Percentiles rank a stretch among this genome's conserved stretches.
phyloP scores from a whole-genome alignment of 2,329 filamentous ascomycete species.

The Aspergillus ochraceoroseus region DNA sequence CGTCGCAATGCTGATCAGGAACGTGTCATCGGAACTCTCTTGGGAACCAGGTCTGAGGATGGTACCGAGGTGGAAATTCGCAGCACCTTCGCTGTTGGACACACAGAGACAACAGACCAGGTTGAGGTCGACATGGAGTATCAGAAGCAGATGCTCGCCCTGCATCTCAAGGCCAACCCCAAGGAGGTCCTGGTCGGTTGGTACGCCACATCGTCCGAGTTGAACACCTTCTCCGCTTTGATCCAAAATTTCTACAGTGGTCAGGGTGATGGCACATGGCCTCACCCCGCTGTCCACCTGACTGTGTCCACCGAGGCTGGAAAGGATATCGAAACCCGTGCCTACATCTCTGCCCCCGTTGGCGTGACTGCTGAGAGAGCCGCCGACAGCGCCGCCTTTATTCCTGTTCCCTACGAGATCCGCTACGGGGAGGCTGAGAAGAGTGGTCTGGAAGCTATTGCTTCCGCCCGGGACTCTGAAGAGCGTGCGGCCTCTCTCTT shows the following conservation, averaged over 20 bases:
- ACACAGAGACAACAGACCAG: slow-evolving; percentile 97
- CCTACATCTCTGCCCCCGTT: slow-evolving; percentile 93
- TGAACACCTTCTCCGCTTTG: slow-evolving; percentile 96
- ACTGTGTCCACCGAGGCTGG: slow-evolving; percentile 89
- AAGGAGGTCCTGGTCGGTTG: slow-evolving; percentile 93
- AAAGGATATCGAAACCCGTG: slow-evolving; percentile 79
- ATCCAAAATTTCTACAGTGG: slow-evolving; percentile 99
- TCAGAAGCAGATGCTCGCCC: slow-evolving; percentile 96
- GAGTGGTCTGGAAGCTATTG: slow-evolving; percentile 75
- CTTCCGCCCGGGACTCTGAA: slow-evolving; percentile 73
- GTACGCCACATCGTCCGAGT: slow-evolving; percentile 95
- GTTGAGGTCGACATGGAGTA: slow-evolving; percentile 99
- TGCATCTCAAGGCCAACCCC: slow-evolving; percentile 90
- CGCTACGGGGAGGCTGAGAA: slow-evolving; percentile 77
- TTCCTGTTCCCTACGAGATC: slow-evolving; percentile 92
- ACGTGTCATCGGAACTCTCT: slow-evolving; percentile 91
- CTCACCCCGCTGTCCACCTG: slow-evolving; percentile 94
- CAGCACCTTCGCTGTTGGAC: slow-evolving; percentile 94
- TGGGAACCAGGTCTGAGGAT: slow-evolving; percentile 91
- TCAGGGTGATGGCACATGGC: slow-evolving; percentile 93
- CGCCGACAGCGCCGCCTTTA: slow-evolving; percentile 93
- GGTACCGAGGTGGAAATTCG: slow-evolving; percentile 93
- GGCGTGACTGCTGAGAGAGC: slow-evolving; percentile 92
- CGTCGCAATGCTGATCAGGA: slow-evolving; percentile 88
- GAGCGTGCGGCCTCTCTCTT: slow-evolving; percentile 66